phyloP scores from a whole-genome alignment of 257 asterid species.

The Solanum virginianum region DNA sequence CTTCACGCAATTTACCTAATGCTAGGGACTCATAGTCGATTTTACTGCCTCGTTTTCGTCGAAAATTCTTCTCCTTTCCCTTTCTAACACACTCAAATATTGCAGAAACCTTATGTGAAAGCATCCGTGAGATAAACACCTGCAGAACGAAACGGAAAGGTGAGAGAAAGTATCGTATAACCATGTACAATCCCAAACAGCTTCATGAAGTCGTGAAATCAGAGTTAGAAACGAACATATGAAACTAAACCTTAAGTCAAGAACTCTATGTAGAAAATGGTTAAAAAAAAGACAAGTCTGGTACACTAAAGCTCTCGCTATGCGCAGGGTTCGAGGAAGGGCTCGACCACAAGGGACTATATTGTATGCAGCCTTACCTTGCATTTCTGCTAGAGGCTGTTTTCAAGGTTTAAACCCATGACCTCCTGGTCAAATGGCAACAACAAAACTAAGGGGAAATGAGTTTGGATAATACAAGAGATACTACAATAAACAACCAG shows the following conservation, averaged over 20 bases:
- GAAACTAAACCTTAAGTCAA: no score
- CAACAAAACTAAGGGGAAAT: neutral
- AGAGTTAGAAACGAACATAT: no score
- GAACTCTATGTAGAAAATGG: no score
- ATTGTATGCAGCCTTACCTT: no score
- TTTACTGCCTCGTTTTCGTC: conserved; percentile 7
- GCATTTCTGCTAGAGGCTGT: no score
- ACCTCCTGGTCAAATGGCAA: no score
- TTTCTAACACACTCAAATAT: conserved; percentile 11
- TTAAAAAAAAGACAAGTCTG: no score
- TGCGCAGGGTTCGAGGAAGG: no score
- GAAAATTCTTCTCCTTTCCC: conserved; percentile 6
- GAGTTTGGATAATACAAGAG: neutral
- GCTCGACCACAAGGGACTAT: no score
- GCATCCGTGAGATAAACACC: conserved; percentile 12
- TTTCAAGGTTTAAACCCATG: no score
- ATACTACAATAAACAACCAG: neutral
- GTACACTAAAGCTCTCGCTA: no score
- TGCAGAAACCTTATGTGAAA: neutral
- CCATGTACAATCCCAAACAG: neutral
- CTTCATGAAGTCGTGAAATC: neutral
- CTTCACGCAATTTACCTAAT: conserved; percentile 9
- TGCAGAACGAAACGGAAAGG: neutral
- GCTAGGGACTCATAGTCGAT: conserved; percentile 10
- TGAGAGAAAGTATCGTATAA: neutral